Evolutionary conservation across 1,284 basidiomycete species (phyloP), one percentile per base, ranked within the genome.

Genomic region (Paramarasmius palmivorus): DNA sequence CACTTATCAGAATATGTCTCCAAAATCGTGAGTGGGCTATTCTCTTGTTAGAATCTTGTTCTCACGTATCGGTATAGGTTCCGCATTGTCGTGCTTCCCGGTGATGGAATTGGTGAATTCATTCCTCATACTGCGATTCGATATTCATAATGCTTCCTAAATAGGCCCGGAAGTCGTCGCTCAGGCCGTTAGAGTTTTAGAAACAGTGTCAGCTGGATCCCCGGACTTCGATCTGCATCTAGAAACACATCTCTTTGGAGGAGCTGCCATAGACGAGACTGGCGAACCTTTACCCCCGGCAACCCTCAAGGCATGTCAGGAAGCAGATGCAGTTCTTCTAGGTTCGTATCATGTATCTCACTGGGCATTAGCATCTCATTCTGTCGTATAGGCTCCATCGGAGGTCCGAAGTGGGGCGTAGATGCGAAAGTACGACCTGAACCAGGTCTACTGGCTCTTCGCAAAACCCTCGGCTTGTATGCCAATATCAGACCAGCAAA

Each of bases 381-480:
- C n/a, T 10, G 19, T 10, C 23, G 14, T 17, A 23, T 55, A 94
- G 95, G 95, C 60, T 90, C 96, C 22, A 93, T 99, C 60, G 97
- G 96, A 58, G 97, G 96, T 17, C 97, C 97, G 34, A 98, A 98
- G 74, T 99, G 97, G 97, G 95, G 95, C 40, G 89, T 94, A 2
- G 81, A 87, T 52, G 88, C 88, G 60, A 90, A 92, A 69, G 86
- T 98, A 50, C 88, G 97, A 56, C 97, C 97, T n/a, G 97, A 99
- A 73, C 86, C 89, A 61, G 96, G 96, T 54, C 82, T 99, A 22
- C 87, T 99, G 26, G 73, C 78, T n/a, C 83, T 99, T 49, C 91
- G 97, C 65, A 98, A 99, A 73, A 86, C 84, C 41, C 86, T 98
- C 52, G 95, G 94, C 36, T 83, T 98, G 47, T 98, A 96, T 73